Evolutionary conservation across 1,284 basidiomycete genomes (phyloP).

Genomic region (Leccinum subrobustum): DNA sequence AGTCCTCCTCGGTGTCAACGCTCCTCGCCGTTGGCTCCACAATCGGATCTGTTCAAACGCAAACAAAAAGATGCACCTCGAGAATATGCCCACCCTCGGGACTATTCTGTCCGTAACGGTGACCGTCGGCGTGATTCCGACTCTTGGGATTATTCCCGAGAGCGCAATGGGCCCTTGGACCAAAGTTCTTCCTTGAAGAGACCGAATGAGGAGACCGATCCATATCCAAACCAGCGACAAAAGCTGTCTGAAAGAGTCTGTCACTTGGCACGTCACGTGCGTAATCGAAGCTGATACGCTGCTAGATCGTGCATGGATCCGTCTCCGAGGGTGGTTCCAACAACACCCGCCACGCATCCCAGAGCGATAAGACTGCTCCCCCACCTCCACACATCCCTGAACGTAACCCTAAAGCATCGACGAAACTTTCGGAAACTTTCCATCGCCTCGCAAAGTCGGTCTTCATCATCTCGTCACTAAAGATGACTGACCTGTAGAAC

Average conservation of each 20-base stretch:
- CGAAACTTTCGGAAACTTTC: constrained; percentile 28
- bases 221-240: constrained; percentile 31
- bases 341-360: constrained; percentile 6
- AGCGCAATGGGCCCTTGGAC: constrained; percentile 18
- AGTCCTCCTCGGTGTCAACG: constrained; percentile 26
- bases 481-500: constrained; percentile 11
- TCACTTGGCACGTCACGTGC: constrained; percentile 1
- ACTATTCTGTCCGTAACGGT: constrained; percentile 18
- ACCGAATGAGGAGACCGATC: constrained; percentile 24
- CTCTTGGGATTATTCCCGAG: constrained; percentile 24
- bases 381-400: constrained; percentile 2
- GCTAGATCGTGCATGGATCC: constrained; percentile 16
- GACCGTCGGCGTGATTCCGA: constrained; percentile 31
- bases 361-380: constrained; percentile 7
- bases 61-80: constrained; percentile 28
- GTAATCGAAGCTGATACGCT: constrained; percentile 15
- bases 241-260: constrained; percentile 31
- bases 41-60: constrained; percentile 33
- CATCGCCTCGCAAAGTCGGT: constrained; percentile 43
- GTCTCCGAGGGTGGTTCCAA: constrained; percentile 5
- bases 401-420: constrained; percentile 5
- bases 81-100: constrained; percentile 18
- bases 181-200: constrained; percentile 29
- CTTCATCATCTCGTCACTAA: constrained; percentile 2
- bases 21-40: constrained; percentile 32